Conservation (phyloP, 352 stramenopile genomes). For the Pythium sukuiense region DNA sequence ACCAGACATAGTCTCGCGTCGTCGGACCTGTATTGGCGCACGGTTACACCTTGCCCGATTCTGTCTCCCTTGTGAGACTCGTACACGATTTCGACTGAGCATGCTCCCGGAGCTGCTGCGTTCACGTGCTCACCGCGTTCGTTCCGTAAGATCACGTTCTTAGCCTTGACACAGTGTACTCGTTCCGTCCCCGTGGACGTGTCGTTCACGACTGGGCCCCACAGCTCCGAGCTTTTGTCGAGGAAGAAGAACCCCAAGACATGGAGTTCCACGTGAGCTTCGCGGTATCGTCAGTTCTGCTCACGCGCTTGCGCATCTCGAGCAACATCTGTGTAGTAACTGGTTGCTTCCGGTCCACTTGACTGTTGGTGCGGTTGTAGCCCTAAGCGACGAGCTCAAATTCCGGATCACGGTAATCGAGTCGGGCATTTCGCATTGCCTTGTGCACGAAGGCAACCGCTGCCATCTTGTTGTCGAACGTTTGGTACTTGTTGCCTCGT, state of each 20-base stretch:
- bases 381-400: constrained; percentile 32
- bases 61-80: constrained; percentile 14
- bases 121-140: not conserved
- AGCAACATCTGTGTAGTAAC: constrained; percentile 34
- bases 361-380: constrained; percentile 19
- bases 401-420: constrained; percentile 32
- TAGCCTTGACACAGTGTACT: constrained; percentile 6
- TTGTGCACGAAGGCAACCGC: constrained; percentile 26
- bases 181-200: not conserved
- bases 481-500: constrained; percentile 29
- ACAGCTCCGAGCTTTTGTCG: constrained; percentile 25
- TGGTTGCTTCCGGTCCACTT: constrained; percentile 31
- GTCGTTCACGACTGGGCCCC: constrained; percentile 7
- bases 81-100: constrained; percentile 10
- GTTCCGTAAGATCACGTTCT: constrained; percentile 12
- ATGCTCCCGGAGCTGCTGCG: not conserved
- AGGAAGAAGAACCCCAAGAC: constrained; percentile 29
- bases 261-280: constrained; percentile 19
- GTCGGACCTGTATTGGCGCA: constrained; percentile 18
- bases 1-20: constrained; percentile 17
- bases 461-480: constrained; percentile 27
- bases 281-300: not conserved
- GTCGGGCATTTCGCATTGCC: constrained; percentile 18
- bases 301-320: constrained; percentile 9
- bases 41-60: constrained; percentile 4